phyloP scores from a whole-genome alignment of 331 rosid species.

The Telfairia occidentalis region DNA sequence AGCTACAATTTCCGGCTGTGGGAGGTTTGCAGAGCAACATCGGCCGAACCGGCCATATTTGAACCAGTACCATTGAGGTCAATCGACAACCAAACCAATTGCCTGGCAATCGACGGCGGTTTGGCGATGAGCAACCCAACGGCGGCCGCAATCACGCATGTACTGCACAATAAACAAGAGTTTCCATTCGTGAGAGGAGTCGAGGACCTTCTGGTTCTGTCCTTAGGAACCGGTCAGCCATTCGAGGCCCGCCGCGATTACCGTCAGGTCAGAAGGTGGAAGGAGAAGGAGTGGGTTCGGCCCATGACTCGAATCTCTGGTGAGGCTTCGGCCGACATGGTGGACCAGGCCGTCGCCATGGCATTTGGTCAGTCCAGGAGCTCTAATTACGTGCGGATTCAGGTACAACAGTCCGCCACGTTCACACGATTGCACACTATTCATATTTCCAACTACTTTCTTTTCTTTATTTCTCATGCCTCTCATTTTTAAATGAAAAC shows the following conservation, averaged over 20 bases:
- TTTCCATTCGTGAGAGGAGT: slow-evolving; percentile 98
- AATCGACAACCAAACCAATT: slow-evolving; percentile 44
- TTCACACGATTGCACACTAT: not conserved
- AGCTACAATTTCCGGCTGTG: slow-evolving; percentile 84
- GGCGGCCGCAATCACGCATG: slow-evolving; percentile 93
- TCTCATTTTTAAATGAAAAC: not conserved
- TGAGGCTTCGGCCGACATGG: slow-evolving; percentile 77
- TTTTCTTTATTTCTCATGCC: not conserved
- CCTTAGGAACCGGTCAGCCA: slow-evolving; percentile 73
- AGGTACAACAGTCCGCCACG: slow-evolving; percentile 35
- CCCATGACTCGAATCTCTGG: slow-evolving; percentile 78
- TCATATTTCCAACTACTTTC: not conserved
- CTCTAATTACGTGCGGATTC: slow-evolving; percentile 80
- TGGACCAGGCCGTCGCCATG: slow-evolving; percentile 94
- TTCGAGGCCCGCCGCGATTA: slow-evolving; percentile 50
- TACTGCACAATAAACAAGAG: slow-evolving; percentile 93
- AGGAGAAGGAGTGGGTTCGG: slow-evolving; percentile 87
- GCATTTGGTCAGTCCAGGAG: slow-evolving; percentile 74
- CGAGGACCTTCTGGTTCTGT: slow-evolving; percentile 81
- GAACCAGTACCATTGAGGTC: slow-evolving; percentile 77
- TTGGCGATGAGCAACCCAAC: slow-evolving; percentile 89
- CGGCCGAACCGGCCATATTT: slow-evolving; percentile 73
- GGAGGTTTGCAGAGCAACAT: slow-evolving; percentile 93
- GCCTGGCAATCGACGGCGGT: slow-evolving; percentile 84
- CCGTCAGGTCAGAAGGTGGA: slow-evolving; percentile 64